Base-by-base conservation (phyloP, 768 basidiomycete species). In the Leucocoprinus sp. region DNA sequence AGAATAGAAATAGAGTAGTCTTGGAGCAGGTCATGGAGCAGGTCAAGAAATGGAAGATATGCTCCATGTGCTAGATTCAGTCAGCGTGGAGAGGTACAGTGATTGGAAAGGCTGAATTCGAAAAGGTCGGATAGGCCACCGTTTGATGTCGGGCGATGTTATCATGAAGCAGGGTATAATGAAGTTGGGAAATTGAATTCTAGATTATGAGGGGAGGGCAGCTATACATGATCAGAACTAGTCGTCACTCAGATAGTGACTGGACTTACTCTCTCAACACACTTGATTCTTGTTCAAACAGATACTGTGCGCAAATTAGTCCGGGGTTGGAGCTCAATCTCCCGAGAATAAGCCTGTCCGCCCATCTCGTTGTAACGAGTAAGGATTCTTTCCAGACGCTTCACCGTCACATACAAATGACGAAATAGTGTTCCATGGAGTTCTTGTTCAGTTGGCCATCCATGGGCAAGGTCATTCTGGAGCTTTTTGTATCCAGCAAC, bases 321-420 rank as follows among this genome's bases (percentile, higher is more conserved):
- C 29, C 42, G 46, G 5, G 39, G 46, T 15, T 36, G 39, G 33
- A 36, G 46, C n/a, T 22, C 18, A 19, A 36, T n/a, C 18, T 28
- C 38, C 39, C 33, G 46, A 19, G 46, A 35, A 42, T 48, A 26
- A 2, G 39, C 38, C 46, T 42, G 39, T 26, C 31, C 26, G 23
- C 40, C 39, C 40, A 35, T 48, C 18, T 48, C 46, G 8, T 48
- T 48, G 23, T 48, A 41, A 14, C 28, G 39, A 15, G 39, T 42
- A 5, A 48, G 31, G 14, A 48, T 35, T 27, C 39, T 41, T 24
- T 48, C 46, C 5, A 48, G 23, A 17, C 46, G 40, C 19, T 48
- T 48, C 46, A 48, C 33, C 15, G 46, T 48, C 39, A 42, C 46
- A 23, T 48, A 48, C 15, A 48, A 31, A 35, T 48, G 46, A 27